Percentiles rank a stretch among this genome's conserved stretches.
These are phyloP conservation scores for Lipomyces yamanashiensis DNA, from an alignment of 805 yeast genomes.

Conservation along the genomic window DNA sequence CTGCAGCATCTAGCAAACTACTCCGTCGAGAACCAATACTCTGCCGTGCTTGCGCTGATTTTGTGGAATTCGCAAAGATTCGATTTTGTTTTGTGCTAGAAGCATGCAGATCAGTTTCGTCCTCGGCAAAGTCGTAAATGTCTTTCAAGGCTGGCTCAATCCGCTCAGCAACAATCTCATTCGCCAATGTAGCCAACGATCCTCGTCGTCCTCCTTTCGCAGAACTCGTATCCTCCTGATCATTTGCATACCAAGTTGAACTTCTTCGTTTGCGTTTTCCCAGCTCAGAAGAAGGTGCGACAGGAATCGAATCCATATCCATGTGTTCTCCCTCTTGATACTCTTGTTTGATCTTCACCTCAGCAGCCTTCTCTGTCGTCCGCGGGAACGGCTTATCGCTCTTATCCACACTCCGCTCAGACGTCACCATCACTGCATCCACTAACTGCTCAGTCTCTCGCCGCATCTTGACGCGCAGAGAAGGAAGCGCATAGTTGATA, in stretches of 20 bases:
- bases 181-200: not conserved
- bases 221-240: not conserved
- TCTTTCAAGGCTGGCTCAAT: not conserved
- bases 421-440: conserved; percentile 57
- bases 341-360: conserved; percentile 17
- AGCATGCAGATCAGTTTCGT: not conserved
- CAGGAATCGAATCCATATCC: conserved; percentile 6
- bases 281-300: conserved; percentile 1
- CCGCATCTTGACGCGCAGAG: conserved; percentile 70
- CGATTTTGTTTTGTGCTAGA: not conserved
- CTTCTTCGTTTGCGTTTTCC: conserved; percentile 16
- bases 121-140: conserved; percentile 5
- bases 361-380: conserved; percentile 1
- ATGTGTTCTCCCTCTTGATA: conserved; percentile 6
- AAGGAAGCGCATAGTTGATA: conserved; percentile 70
- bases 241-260: not conserved
- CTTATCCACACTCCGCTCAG: conserved; percentile 8
- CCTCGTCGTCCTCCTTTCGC: not conserved
- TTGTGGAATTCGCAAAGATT: not conserved
- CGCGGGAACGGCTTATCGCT: conserved; percentile 2
- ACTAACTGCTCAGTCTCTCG: conserved; percentile 62
- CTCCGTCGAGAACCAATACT: not conserved
- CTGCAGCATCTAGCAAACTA: not conserved
- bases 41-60: not conserved
- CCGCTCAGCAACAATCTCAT: not conserved